A percentile compares a stretch with the other conserved stretches of the same genome.
Evolutionary conservation across 352 stramenopile genomes (phyloP).

Genomic region (Bremia lactucae): DNA sequence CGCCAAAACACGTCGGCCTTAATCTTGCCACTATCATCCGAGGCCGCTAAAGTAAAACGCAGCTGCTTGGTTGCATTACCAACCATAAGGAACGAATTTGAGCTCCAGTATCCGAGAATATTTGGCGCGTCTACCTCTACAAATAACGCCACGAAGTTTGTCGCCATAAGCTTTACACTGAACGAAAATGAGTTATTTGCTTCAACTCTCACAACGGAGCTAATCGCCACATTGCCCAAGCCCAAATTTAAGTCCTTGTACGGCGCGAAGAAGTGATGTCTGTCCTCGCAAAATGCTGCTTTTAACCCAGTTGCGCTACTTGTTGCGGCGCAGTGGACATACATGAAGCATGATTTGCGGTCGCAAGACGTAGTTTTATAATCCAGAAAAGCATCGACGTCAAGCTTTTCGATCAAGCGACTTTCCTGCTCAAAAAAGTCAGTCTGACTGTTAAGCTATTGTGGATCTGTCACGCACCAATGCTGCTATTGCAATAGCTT

Average conservation of each 20-base stretch:
- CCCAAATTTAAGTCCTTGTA: slow-evolving; percentile 52
- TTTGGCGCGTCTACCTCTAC: slow-evolving; percentile 46
- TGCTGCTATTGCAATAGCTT: slow-evolving; percentile 16
- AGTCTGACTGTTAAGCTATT: background rate
- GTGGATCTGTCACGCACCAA: slow-evolving; percentile 28
- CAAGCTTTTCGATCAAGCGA: slow-evolving; percentile 19
- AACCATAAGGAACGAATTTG: slow-evolving; percentile 71
- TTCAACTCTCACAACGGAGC: slow-evolving; percentile 10
- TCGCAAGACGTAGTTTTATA: slow-evolving; percentile 29
- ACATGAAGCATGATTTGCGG: slow-evolving; percentile 44
- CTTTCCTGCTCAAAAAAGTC: slow-evolving; percentile 25
- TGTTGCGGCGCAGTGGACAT: slow-evolving; percentile 21
- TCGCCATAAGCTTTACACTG: slow-evolving; percentile 35
- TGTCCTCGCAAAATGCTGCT: slow-evolving; percentile 25
- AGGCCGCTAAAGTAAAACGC: slow-evolving; percentile 26
- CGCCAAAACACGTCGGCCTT: slow-evolving; percentile 25
- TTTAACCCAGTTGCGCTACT: slow-evolving; percentile 1
- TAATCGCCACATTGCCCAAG: slow-evolving; percentile 20
- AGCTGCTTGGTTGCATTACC: slow-evolving; percentile 40
- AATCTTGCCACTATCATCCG: slow-evolving; percentile 5
- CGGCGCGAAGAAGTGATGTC: slow-evolving; percentile 54
- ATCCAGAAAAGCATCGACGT: slow-evolving; percentile 23
- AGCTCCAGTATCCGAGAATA: slow-evolving; percentile 52
- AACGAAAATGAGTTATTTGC: slow-evolving; percentile 12
- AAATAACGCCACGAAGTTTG: slow-evolving; percentile 58